Evolutionary conservation across 371 early-diverging fungal species (phyloP).

Genomic region (Phascolomyces articulosus): DNA sequence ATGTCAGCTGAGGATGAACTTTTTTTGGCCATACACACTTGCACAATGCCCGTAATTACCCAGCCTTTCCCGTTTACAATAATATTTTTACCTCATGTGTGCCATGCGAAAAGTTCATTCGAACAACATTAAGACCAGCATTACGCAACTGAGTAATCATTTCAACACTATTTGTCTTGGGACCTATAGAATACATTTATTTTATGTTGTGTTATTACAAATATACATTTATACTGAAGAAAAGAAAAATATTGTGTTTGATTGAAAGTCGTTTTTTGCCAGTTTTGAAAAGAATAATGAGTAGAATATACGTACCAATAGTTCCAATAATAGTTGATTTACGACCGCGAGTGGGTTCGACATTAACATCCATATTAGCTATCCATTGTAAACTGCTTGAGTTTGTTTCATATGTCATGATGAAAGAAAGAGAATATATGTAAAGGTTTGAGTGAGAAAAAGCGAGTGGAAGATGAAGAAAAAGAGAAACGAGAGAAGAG

Average conservation of each 20-base stretch:
- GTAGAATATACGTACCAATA: slow-evolving; percentile 68
- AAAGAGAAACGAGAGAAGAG: background rate
- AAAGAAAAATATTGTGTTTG: too few species aligned
- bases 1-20: too few species aligned
- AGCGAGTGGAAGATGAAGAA: background rate
- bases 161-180: slow-evolving; percentile 80
- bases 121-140: slow-evolving; percentile 94
- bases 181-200: slow-evolving; percentile 36
- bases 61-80: slow-evolving; percentile 11
- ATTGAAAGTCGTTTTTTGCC: too few species aligned
- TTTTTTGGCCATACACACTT: too few species aligned
- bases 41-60: slow-evolving; percentile 3
- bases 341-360: slow-evolving; percentile 64
- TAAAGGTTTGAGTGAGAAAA: background rate
- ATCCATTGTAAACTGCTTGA: slow-evolving; percentile 72
- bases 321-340: slow-evolving; percentile 88
- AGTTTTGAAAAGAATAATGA: too few species aligned
- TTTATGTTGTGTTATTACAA: background rate
- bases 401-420: slow-evolving; percentile 16
- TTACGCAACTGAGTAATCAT: slow-evolving; percentile 81
- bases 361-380: slow-evolving; percentile 66
- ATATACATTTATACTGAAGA: too few species aligned
- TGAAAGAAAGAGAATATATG: background rate
- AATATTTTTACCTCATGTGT: slow-evolving; percentile 64
- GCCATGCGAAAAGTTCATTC: slow-evolving; percentile 96